Conservation (phyloP, 345 rosid genomes). For the Hypericum perforatum region DNA sequence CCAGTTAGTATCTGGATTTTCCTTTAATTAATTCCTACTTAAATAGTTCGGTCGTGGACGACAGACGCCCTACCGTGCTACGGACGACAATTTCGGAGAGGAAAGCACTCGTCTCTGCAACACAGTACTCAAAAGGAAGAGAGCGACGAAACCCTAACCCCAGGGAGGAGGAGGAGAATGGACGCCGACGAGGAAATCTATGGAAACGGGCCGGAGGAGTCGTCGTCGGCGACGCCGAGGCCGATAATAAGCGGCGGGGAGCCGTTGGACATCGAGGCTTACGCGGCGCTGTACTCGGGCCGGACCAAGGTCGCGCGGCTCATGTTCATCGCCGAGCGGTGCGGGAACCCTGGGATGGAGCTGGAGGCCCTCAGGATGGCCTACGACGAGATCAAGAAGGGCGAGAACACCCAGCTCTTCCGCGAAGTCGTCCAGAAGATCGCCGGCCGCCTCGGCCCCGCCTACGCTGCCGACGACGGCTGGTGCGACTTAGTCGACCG, state of each 20-base stretch:
- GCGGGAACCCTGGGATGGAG: conserved; percentile 57
- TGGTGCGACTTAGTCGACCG: conserved; percentile 81
- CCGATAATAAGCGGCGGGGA: conserved; percentile 76
- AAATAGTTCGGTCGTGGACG: too few species aligned
- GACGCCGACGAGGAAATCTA: conserved; percentile 78
- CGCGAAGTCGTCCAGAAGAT: conserved; percentile 72
- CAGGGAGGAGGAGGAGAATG: conserved; percentile 22
- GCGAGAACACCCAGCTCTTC: conserved; percentile 84
- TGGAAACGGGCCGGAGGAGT: conserved; percentile 49
- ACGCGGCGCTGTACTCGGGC: conserved; percentile 76
- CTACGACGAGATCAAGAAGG: conserved; percentile 83
- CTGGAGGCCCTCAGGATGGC: conserved; percentile 89
- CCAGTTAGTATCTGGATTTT: too few species aligned
- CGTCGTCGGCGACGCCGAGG: conserved; percentile 29
- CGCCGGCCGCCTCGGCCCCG: conserved; percentile 55
- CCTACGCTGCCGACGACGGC: conserved; percentile 41
- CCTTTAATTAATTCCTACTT: too few species aligned
- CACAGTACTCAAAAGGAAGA: too few species aligned
- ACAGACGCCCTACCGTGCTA: too few species aligned
- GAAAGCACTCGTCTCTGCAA: too few species aligned
- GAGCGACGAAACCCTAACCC: conserved; percentile 22
- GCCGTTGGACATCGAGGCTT: conserved; percentile 85
- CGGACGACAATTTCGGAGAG: too few species aligned
- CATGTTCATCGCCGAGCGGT: conserved; percentile 65
- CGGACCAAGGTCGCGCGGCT: conserved; percentile 84